phyloP scores from a whole-genome alignment of 176 grass and related monocot genomes.

The Eremochloa ophiuroides region DNA sequence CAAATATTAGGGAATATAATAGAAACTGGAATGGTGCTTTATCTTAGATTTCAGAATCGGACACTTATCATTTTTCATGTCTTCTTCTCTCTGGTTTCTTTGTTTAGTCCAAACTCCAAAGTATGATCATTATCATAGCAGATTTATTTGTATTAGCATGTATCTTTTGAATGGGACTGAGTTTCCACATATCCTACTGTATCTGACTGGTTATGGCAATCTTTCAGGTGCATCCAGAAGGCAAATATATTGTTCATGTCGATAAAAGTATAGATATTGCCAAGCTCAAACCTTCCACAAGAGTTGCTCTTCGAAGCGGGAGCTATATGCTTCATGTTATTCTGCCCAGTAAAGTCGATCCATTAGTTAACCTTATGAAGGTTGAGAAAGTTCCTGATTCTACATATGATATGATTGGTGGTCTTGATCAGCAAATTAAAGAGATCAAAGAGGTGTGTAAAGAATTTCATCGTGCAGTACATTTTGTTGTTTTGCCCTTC shows the following conservation, averaged over 20 bases:
- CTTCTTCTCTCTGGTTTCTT: background rate
- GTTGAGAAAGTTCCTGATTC: slow-evolving; percentile 99
- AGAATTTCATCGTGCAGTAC: background rate
- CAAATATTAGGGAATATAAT: background rate
- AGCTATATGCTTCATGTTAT: slow-evolving; percentile 87
- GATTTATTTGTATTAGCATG: background rate
- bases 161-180: background rate
- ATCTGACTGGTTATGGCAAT: slow-evolving; percentile 11
- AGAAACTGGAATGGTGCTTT: background rate
- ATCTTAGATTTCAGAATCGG: background rate
- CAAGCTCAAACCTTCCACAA: slow-evolving; percentile 77
- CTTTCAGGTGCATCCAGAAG: slow-evolving; percentile 91
- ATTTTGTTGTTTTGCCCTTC: background rate
- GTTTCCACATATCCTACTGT: background rate
- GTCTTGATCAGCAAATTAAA: slow-evolving; percentile 96
- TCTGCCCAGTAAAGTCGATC: slow-evolving; percentile 89
- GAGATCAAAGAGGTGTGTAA: slow-evolving; percentile 89
- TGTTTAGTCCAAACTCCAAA: background rate
- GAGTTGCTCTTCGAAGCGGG: slow-evolving; percentile 85
- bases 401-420: slow-evolving; percentile 98
- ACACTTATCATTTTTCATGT: background rate
- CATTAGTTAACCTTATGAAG: slow-evolving; percentile 95
- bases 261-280: slow-evolving; percentile 89
- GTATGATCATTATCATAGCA: background rate
- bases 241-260: slow-evolving; percentile 84